Base-by-base conservation (phyloP, 2,329 filamentous ascomycete species). In the Trichoderma hamatum region DNA sequence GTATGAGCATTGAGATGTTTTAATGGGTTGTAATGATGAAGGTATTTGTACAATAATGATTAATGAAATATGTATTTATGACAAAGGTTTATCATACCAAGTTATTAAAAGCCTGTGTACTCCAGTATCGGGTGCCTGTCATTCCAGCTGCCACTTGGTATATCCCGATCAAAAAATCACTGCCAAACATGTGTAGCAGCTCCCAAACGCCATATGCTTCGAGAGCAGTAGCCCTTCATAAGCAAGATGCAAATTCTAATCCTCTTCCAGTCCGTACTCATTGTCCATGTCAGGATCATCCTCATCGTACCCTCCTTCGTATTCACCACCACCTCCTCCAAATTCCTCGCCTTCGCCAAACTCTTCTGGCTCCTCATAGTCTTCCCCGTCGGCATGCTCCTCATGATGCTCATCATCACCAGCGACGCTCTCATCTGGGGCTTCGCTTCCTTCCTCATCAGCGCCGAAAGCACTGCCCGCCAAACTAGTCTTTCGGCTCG, bases 401-500 rank as follows among this genome's bases (percentile, higher is more conserved):
- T 78, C 79, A 0, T 75, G 78, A 0, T 75, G 78, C 0, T 76
- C 78, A 3, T 78, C 77, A 21, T 77, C 76, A 0, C 79, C 78
- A 0, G 77, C 80, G 1, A 80, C 78, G 3, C 78, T 80, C 61
- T 79, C 80, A 0, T 77, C 79, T 0, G 77, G 75, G 10, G 75
- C 77, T 9, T 80, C 80, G 1, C 75, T 78, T 0, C 74, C 78
- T 3, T 80, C 79, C 2, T 80, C 79, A 5, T 76, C 78, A 0
- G 72, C 79, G 7, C 78, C 79, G 14, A 80, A 72, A 11, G 76
- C 75, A 36, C 80, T 82, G 0, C 78, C 79, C 0, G 77, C 79
- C 39, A 78, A 70, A 52, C 80, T 81, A 24, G 77, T 82, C 76
- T 76, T 82, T 62, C 81, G 80, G 68, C 84, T 86, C 46, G 82